Base-by-base conservation (phyloP, 1,284 basidiomycete genomes). In the Fomitiporia mediterranea region DNA sequence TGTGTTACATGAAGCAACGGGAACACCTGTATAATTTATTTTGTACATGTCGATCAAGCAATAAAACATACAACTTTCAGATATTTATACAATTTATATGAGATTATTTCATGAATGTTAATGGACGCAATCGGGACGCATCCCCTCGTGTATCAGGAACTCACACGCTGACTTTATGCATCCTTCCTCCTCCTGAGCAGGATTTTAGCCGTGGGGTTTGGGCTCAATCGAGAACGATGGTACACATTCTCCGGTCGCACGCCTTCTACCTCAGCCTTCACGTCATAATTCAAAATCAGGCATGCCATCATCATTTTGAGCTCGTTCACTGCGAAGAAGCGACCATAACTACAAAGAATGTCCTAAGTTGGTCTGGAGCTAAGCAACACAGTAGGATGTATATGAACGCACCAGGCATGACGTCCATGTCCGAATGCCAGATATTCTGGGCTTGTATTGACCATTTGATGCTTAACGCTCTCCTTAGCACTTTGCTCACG, bases 301-400 rank as follows among this genome's bases (percentile, higher is more conserved):
- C 77, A 68, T 3, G 72, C 74, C 38, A 79, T 62, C 67, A 79
- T 71, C 1, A 69, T 66, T 62, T 80, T 80, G 40, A 80, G 63
- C 61, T 74, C 72, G 55, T 69, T 73, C 13, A 70, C 71, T 0
- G 76, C 76, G 60, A 79, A 78, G 67, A 76, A 78, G 2, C 76
- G 68, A 3, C 75, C 76, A 5, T 75, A 75, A 55, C 75, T 44
- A n/a, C 40, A n/a, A 1, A 9, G 19, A 35, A 21, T 54, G 25
- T 7, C n/a, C n/a, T n/a, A n/a, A 6, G 25, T 49, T 13, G 25
- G 28, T 25, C 19, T 27, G 28, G 13, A 42, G 19, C 28, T n/a
- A 42, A 23, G 25, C 42, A 21, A 21, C 13, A 0, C 3, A 28
- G 25, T 17, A 23, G 25, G 9, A 23, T 23, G 37, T 5, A 19